Base-by-base conservation (phyloP, 208 protist species). In the Cochliopodium minus region DNA sequence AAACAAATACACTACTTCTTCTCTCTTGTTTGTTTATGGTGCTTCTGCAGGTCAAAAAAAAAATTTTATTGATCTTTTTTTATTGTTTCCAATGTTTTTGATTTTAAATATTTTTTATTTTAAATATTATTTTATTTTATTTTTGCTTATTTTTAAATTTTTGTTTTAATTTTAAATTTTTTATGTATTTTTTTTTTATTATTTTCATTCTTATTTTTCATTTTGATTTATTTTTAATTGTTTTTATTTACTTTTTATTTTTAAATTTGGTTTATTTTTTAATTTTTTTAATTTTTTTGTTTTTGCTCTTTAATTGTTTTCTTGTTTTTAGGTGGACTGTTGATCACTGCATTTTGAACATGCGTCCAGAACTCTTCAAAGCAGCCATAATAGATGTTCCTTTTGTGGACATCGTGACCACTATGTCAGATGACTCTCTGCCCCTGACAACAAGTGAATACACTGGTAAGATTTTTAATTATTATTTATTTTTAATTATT, bases 371-470 rank as follows among this genome's bases (percentile, higher is more conserved):
- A 55, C 71, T 88, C 48, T 87, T 86, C 66, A 52, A 70, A 38
- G 79, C 65, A 6, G 82, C 79, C 10, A 62, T 87, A 30, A 23
- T 66, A 11, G 72, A 78, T 26, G 87, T 91, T 23, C 83, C 84
- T 11, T 93, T 93, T 62, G 84, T 93, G 5, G 87, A 93, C 57
- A 71, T 88, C 25, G 80, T 90, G 74, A 87, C 77, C 43, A 91
- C 85, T 28, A 90, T 93, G 84, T 81, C 74, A 59, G 86, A 90
- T 61, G 72, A 77, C 46, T 74, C 61, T 50, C 86, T 92, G 59
- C 83, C 86, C 0, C 72, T 92, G 42, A 88, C 83, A 7, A 80
- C 77, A 1, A 77, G 70, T 2, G 81, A 91, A 71, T 20, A 35
- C 11, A 5, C 5, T 15, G 5, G 9, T 11, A 50, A 15, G 11